These are phyloP conservation scores for Orbilia brochopaga DNA, from an alignment of 2,329 filamentous ascomycete genomes.

Conservation along the genomic window DNA sequence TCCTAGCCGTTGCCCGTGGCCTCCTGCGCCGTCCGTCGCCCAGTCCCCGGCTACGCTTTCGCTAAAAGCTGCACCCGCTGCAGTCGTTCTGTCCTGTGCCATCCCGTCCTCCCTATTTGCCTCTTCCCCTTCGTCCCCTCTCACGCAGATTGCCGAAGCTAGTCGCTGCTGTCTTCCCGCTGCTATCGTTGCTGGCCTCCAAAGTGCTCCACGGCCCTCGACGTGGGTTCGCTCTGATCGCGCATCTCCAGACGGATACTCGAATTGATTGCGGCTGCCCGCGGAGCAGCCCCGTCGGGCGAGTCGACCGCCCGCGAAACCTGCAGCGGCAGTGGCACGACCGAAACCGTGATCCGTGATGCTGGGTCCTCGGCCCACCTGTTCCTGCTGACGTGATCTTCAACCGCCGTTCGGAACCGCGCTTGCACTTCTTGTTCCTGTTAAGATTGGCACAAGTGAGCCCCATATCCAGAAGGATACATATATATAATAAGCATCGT, in stretches of 20 bases:
- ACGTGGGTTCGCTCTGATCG: background rate
- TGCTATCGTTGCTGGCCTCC: constrained; percentile 4
- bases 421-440: background rate
- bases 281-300: background rate
- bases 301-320: background rate
- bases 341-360: constrained; percentile 43
- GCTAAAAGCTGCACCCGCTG: background rate
- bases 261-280: background rate
- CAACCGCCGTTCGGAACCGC: constrained; percentile 2
- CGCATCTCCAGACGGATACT: background rate
- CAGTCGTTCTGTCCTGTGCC: constrained; percentile 4
- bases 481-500: constrained; percentile 17
- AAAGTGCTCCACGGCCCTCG: background rate
- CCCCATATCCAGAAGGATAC: background rate
- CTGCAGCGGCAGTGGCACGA: constrained; percentile 17
- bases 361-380: constrained; percentile 14
- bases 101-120: constrained; percentile 12
- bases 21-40: too few species aligned
- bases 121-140: constrained; percentile 14
- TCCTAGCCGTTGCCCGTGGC: background rate
- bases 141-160: constrained; percentile 51
- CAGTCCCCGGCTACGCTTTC: background rate
- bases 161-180: constrained; percentile 8
- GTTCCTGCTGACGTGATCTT: constrained; percentile 46
- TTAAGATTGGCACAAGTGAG: constrained; percentile 5